These are phyloP conservation scores for Citrus medica DNA, from an alignment of 345 rosid species.

Conservation along the genomic window DNA sequence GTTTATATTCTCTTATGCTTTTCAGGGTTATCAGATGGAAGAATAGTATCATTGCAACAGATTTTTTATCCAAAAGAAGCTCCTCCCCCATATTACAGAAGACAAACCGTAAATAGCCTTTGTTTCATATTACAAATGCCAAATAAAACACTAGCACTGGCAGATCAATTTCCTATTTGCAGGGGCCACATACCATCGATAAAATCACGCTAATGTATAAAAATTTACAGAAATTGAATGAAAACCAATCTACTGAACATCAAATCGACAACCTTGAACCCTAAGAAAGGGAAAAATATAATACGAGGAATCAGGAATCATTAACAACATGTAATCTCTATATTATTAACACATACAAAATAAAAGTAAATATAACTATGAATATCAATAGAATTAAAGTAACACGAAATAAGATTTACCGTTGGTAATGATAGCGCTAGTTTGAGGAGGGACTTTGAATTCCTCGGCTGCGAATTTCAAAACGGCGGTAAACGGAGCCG, in stretches of 20 bases:
- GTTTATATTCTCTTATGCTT: not conserved
- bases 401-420: constrained; percentile 34
- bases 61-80: too few relatives aligned
- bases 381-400: not conserved
- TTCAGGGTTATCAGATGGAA: not conserved
- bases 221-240: not conserved
- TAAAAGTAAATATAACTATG: not conserved
- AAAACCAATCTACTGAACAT: not conserved
- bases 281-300: not conserved
- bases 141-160: not conserved
- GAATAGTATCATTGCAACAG: not conserved
- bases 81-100: too few relatives aligned
- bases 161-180: not conserved
- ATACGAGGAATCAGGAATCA: not conserved
- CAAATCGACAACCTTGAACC: not conserved
- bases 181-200: not conserved
- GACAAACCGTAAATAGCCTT: not conserved
- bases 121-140: not conserved
- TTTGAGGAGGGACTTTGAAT: constrained; percentile 97
- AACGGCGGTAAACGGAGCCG: constrained; percentile 96
- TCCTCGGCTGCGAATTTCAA: constrained; percentile 94
- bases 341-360: not conserved
- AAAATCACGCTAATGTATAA: not conserved
- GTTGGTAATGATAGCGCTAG: constrained; percentile 98
- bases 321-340: not conserved